phyloP scores from a whole-genome alignment of 2,329 filamentous ascomycete species.

The Aspergillus sp. region DNA sequence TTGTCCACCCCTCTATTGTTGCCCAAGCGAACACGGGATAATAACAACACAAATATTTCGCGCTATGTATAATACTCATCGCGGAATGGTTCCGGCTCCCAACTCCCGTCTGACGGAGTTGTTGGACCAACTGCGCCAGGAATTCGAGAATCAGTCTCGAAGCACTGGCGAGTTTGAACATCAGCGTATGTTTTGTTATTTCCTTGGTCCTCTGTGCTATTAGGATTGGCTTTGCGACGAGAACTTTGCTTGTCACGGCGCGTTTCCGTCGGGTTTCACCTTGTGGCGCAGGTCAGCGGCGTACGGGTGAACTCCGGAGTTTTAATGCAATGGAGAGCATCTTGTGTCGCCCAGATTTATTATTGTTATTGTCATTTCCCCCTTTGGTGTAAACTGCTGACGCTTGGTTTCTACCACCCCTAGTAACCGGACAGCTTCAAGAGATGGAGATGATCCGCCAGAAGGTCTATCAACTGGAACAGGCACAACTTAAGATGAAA shows the following conservation, averaged over 20 bases:
- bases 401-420: constrained; percentile 19
- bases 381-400: constrained; percentile 6
- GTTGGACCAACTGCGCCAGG: constrained; percentile 82
- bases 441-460: constrained; percentile 93
- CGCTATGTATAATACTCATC: constrained; percentile 83
- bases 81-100: constrained; percentile 73
- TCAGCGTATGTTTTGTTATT: constrained; percentile 69
- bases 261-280: neutral
- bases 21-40: neutral
- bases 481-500: constrained; percentile 84
- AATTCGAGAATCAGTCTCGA: constrained; percentile 84
- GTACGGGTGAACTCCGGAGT: neutral
- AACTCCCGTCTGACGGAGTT: constrained; percentile 82
- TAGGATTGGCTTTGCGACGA: constrained; percentile 1
- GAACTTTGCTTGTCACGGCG: neutral
- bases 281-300: neutral
- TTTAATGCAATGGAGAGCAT: neutral
- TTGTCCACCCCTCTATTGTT: neutral
- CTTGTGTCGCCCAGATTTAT: neutral
- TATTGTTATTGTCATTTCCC: too few relatives aligned
- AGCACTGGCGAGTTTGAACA: constrained; percentile 87
- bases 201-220: neutral
- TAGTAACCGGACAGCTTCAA: constrained; percentile 86
- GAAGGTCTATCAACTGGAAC: constrained; percentile 92
- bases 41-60: constrained; percentile 7